Evolutionary conservation across 225 moss, liverwort and hornwort genomes (phyloP).

Genomic region (Physcomitrium patens): DNA sequence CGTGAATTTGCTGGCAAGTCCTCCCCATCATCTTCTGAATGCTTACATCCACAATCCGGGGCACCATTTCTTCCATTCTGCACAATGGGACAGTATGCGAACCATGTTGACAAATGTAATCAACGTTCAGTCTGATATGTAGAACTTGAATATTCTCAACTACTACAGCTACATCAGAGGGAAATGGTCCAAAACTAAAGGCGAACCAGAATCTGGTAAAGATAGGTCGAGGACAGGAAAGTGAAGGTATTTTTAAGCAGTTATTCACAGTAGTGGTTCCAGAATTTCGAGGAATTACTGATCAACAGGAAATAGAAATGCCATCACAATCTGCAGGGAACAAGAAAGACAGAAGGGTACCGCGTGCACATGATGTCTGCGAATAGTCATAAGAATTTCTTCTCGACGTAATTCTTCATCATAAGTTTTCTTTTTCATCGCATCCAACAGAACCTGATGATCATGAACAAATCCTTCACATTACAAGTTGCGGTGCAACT

Average conservation of each 20-base stretch:
- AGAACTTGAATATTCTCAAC: constrained; percentile 1
- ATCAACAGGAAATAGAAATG: constrained; percentile 14
- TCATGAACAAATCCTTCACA: constrained; percentile 11
- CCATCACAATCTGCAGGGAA: not conserved
- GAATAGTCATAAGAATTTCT: constrained; percentile 75
- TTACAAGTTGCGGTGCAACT: constrained; percentile 10
- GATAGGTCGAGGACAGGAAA: not conserved
- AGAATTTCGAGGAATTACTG: not conserved
- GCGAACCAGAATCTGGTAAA: not conserved
- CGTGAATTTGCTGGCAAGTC: constrained; percentile 81
- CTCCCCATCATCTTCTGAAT: constrained; percentile 87
- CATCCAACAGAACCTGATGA: constrained; percentile 79
- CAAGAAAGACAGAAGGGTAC: constrained; percentile 40
- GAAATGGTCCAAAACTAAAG: not conserved
- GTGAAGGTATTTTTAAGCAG: not conserved
- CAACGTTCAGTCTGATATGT: not conserved
- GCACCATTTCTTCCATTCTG: constrained; percentile 89
- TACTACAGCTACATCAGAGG: constrained; percentile 10
- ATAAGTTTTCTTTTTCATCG: constrained; percentile 79
- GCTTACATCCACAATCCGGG: constrained; percentile 87
- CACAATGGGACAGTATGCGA: constrained; percentile 16
- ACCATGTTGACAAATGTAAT: constrained; percentile 21
- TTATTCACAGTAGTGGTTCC: not conserved
- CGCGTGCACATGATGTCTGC: constrained; percentile 76
- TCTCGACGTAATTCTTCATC: constrained; percentile 88